phyloP scores from a whole-genome alignment of 176 grass and related monocot species.

The Carex myosuroides region DNA sequence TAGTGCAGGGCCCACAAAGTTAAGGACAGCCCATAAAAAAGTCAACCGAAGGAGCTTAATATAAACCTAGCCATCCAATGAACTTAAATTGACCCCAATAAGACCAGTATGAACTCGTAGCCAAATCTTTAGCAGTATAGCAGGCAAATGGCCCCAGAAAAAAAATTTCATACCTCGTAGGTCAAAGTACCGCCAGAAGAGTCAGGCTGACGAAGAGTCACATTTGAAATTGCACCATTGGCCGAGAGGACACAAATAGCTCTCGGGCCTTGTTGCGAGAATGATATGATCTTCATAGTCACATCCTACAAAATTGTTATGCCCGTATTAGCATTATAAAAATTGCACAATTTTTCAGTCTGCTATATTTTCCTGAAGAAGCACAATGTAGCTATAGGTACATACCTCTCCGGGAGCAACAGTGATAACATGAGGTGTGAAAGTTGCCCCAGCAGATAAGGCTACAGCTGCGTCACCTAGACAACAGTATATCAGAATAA shows the following conservation, averaged over 20 bases:
- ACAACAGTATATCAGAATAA: neutral
- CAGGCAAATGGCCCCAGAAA: neutral
- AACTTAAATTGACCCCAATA: neutral
- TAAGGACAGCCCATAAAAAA: neutral
- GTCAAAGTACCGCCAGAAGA: constrained; percentile 92
- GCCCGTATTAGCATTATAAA: constrained; percentile 5
- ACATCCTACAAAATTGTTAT: constrained; percentile 53
- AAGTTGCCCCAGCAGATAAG: constrained; percentile 77
- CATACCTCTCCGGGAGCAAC: constrained; percentile 91
- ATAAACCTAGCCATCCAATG: neutral
- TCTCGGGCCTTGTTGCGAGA: constrained; percentile 72
- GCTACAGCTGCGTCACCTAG: constrained; percentile 36
- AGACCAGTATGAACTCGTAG: neutral
- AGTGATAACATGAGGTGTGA: constrained; percentile 87
- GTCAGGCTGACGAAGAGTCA: constrained; percentile 85
- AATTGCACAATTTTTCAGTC: neutral
- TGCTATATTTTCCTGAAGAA: neutral
- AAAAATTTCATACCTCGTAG: constrained; percentile 59
- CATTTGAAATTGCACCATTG: constrained; percentile 81
- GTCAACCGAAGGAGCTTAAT: neutral
- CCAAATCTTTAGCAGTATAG: neutral
- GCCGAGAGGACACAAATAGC: constrained; percentile 88
- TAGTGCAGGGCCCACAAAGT: neutral
- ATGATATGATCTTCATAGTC: constrained; percentile 90
- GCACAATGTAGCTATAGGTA: neutral